Base-by-base conservation (phyloP, 208 protist genomes). In the Wallacemonas sp. region DNA sequence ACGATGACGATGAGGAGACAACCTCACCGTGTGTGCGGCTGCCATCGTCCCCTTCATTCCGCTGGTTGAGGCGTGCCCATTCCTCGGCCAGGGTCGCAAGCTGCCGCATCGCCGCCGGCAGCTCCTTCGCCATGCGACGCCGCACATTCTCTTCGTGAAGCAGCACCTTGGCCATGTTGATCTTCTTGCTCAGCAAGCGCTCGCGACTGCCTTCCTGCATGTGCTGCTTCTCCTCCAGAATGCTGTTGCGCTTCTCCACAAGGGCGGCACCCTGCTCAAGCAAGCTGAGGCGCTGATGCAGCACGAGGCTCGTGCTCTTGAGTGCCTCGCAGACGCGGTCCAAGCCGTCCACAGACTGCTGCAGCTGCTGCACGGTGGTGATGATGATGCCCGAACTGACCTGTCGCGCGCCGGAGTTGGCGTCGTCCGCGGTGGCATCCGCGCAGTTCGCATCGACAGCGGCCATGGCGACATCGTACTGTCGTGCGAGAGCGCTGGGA, bases 151-250 rank as follows among this genome's bases (percentile, higher is more conserved):
- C 85, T 55, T 94, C 88, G 46, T 88, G 76, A 23, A 94, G 75
- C 0, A 94, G 69, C 54, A 90, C 80, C 64, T 92, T 87, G 32
- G 88, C 88, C 88, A 94, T 94, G 76, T 94, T 94, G 24, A 90
- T 68, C 46, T 83, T 85, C 58, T 87, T 85, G 54, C 76, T 90
- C 14, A 94, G 62, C 27, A 94, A 79, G 1, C 88, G 85, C 64
- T 91, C 88, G 38, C 83, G 76, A 38, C 83, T 83, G 29, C 62
- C 76, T 11, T 80, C 72, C 36, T 78, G 78, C 63, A 81, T 68
- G 14, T 73, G 62, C 2, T 75, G 81, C 54, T 88, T 68, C 57
- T 81, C 78, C 3, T 69, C 41, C 3, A 90, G 68, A 32, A 90
- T 81, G 1, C 39, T 29, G 6, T 80, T 60, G 8, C 81, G 81